Evolutionary conservation across 2,329 filamentous ascomycete genomes (phyloP).

Genomic region (Byssothecium circinans): DNA sequence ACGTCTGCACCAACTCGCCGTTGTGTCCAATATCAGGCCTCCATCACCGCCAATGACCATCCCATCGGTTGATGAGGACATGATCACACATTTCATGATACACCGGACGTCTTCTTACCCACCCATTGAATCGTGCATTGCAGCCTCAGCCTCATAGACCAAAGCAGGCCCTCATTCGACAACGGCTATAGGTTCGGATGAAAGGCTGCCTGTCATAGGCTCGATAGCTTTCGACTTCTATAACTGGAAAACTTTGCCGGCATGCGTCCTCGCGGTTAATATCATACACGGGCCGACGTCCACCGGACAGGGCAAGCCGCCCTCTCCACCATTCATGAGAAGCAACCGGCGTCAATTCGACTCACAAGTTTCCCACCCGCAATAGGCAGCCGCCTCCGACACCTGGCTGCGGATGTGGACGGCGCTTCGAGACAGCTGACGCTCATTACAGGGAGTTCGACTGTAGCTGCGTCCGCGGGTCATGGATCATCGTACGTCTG

Average conservation of each 20-base stretch:
- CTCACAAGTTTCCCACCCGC: background rate
- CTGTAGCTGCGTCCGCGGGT: too few species aligned
- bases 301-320: slow-evolving; percentile 16
- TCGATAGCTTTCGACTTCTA: slow-evolving; percentile 5
- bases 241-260: slow-evolving; percentile 4
- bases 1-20: slow-evolving; percentile 15
- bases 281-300: slow-evolving; percentile 2
- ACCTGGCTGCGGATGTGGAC: background rate
- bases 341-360: background rate
- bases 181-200: background rate
- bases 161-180: slow-evolving; percentile 8
- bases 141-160: slow-evolving; percentile 15
- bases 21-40: slow-evolving; percentile 6
- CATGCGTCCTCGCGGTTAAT: slow-evolving; percentile 1
- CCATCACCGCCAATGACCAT: slow-evolving; percentile 9
- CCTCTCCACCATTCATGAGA: slow-evolving; percentile 2
- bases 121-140: slow-evolving; percentile 6
- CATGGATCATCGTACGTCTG: too few species aligned
- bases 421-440: background rate
- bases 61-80: slow-evolving; percentile 1
- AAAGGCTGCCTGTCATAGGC: slow-evolving; percentile 8
- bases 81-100: slow-evolving; percentile 4
- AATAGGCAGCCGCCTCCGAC: background rate
- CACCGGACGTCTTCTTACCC: slow-evolving; percentile 14
- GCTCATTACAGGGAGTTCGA: background rate